Percentiles rank a stretch among this genome's conserved stretches.
Evolutionary conservation across 2,329 filamentous ascomycete species (phyloP).

Genomic region (Salinomyces thailandicus): DNA sequence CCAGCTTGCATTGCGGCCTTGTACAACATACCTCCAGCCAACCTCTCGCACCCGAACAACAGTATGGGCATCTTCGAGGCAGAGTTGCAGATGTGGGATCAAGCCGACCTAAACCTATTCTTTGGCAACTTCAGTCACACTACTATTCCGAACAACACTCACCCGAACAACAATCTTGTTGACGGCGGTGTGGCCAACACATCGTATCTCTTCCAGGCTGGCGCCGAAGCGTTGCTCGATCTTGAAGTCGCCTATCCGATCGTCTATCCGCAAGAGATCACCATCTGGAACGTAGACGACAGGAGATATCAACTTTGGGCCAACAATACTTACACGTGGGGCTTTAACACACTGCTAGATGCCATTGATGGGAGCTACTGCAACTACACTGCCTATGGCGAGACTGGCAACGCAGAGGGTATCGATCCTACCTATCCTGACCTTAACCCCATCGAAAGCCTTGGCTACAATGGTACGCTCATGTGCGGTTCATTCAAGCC

Average conservation of each 20-base stretch:
- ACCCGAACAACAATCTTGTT: slow-evolving; percentile 16
- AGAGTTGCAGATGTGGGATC: slow-evolving; percentile 33
- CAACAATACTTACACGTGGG: slow-evolving; percentile 19
- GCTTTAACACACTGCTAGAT: slow-evolving; percentile 38
- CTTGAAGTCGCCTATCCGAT: slow-evolving; percentile 40
- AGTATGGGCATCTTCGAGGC: slow-evolving; percentile 33
- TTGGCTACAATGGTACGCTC: slow-evolving; percentile 34
- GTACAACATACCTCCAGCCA: slow-evolving; percentile 16
- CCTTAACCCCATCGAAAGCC: slow-evolving; percentile 27
- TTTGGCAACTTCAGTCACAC: slow-evolving; percentile 23
- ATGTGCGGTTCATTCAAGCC: slow-evolving; percentile 39
- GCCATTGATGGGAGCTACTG: slow-evolving; percentile 46
- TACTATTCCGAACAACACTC: slow-evolving; percentile 14
- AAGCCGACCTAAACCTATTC: slow-evolving; percentile 35
- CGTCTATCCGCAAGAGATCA: slow-evolving; percentile 40
- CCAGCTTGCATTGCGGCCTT: slow-evolving; percentile 17
- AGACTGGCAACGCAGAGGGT: slow-evolving; percentile 31
- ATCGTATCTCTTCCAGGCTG: slow-evolving; percentile 18
- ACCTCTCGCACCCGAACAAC: slow-evolving; percentile 13
- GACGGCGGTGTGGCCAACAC: slow-evolving; percentile 27
- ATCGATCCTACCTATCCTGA: slow-evolving; percentile 41
- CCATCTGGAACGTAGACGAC: slow-evolving; percentile 40
- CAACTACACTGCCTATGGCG: slow-evolving; percentile 27
- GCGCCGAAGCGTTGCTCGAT: slow-evolving; percentile 38
- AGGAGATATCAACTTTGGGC: slow-evolving; percentile 29